A percentile compares a stretch with the other conserved stretches of the same genome.
Conservation (phyloP, 2,329 filamentous ascomycete genomes). For the Escovopsis sp. region DNA sequence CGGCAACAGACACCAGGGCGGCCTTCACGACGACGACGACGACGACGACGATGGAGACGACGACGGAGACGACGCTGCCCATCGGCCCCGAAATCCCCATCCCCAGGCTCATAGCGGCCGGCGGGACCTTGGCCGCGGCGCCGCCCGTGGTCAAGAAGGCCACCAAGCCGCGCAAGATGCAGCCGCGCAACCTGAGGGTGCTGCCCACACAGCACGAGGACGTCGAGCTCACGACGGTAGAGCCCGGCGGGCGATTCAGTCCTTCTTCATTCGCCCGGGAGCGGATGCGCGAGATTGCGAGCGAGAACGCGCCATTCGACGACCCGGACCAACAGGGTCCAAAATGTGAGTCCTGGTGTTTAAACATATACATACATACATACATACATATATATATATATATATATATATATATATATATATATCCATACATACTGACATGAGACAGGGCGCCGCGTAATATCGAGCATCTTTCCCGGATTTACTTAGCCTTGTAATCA, state of each 20-base stretch:
- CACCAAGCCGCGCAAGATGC: slow-evolving; percentile 13
- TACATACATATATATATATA: too few relatives aligned
- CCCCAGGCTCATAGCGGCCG: slow-evolving; percentile 2
- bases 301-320: slow-evolving; percentile 27
- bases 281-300: slow-evolving; percentile 29
- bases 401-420: too few relatives aligned
- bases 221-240: slow-evolving; percentile 14
- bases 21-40: background rate
- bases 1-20: background rate
- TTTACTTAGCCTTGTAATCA: slow-evolving; percentile 2
- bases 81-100: background rate
- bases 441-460: slow-evolving; percentile 3
- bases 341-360: slow-evolving; percentile 21
- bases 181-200: slow-evolving; percentile 17
- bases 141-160: slow-evolving; percentile 9
- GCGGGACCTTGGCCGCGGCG: slow-evolving; percentile 6
- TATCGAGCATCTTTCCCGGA: slow-evolving; percentile 6
- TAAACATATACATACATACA: too few relatives aligned
- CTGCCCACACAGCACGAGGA: slow-evolving; percentile 23
- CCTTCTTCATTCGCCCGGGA: slow-evolving; percentile 29
- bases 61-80: background rate
- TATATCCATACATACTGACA: background rate
- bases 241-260: slow-evolving; percentile 21
- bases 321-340: slow-evolving; percentile 25
- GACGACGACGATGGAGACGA: background rate